A percentile compares a stretch with the other conserved stretches of the same genome.
Conservation (phyloP, 2,329 filamentous ascomycete genomes). For the Scedosporium apiospermum region DNA sequence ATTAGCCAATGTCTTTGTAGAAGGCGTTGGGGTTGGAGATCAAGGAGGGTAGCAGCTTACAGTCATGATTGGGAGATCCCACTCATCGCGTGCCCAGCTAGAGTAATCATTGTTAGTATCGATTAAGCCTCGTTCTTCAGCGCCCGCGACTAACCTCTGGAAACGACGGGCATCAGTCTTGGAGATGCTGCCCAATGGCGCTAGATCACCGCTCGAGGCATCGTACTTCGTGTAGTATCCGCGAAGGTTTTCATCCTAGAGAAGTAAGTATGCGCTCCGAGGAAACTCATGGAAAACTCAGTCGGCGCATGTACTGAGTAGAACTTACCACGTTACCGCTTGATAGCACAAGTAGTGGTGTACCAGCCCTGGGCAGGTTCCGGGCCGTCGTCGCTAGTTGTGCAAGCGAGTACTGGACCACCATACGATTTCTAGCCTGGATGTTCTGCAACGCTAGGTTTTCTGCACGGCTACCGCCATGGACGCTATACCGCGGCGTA, state of each 20-base stretch:
- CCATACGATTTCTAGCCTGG: conserved; percentile 55
- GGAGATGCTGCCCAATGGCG: conserved; percentile 42
- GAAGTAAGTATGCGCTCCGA: background rate
- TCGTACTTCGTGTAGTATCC: conserved; percentile 42
- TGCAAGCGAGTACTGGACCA: conserved; percentile 53
- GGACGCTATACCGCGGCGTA: conserved; percentile 35
- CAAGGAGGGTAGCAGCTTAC: too few species aligned
- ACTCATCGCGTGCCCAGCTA: conserved; percentile 36
- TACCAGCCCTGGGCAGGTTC: conserved; percentile 37
- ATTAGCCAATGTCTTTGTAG: too few species aligned
- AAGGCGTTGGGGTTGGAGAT: too few species aligned
- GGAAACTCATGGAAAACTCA: background rate
- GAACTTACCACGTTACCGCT: conserved; percentile 44
- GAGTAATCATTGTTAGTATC: background rate
- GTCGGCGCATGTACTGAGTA: background rate
- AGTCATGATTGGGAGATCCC: conserved; percentile 52
- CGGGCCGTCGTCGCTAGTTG: conserved; percentile 51
- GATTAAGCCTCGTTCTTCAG: background rate
- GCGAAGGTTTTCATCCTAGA: conserved; percentile 25
- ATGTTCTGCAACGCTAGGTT: conserved; percentile 61
- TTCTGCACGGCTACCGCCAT: conserved; percentile 47
- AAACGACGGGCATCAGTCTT: conserved; percentile 60
- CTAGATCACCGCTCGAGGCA: conserved; percentile 36
- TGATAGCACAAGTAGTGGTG: conserved; percentile 52
- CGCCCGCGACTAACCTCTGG: conserved; percentile 31